These are phyloP conservation scores for Zygosaccharomyces pseudobailii DNA, from an alignment of 1,139 yeast species.

Conservation along the genomic window DNA sequence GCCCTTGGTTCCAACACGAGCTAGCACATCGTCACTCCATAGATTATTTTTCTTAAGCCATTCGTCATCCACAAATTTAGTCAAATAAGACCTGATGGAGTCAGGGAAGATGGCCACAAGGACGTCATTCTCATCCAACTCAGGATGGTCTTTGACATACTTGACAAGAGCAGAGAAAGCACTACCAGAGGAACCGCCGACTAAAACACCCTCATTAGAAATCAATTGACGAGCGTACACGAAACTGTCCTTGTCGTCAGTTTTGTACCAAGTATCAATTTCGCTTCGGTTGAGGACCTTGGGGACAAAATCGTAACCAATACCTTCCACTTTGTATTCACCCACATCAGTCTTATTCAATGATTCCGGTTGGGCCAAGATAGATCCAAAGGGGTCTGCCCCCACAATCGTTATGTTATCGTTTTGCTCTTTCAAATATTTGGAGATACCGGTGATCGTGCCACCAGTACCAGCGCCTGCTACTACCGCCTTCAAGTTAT, in stretches of 20 bases:
- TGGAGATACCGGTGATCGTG: conserved; percentile 81
- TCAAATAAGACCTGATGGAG: conserved; percentile 78
- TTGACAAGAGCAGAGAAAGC: conserved; percentile 78
- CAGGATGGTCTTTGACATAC: conserved; percentile 56
- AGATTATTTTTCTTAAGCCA: conserved; percentile 85
- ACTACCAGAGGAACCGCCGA: conserved; percentile 85
- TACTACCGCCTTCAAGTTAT: conserved; percentile 67
- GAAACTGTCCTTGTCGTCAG: conserved; percentile 79
- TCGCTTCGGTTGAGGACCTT: conserved; percentile 64
- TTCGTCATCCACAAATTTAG: conserved; percentile 87
- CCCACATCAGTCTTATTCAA: conserved; percentile 53
- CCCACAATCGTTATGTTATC: conserved; percentile 59
- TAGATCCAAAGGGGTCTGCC: conserved; percentile 87
- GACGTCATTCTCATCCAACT: conserved; percentile 65
- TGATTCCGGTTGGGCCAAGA: conserved; percentile 75
- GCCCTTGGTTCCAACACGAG: conserved; percentile 36
- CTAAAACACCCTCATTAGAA: conserved; percentile 79
- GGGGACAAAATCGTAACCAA: conserved; percentile 86
- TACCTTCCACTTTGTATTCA: conserved; percentile 82
- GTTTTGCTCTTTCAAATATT: conserved; percentile 70
- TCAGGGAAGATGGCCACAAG: conserved; percentile 85
- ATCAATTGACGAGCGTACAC: conserved; percentile 78
- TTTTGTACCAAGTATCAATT: conserved; percentile 81
- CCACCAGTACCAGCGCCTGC: conserved; percentile 95
- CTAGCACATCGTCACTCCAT: conserved; percentile 47